phyloP scores from a whole-genome alignment of 305 asterid genomes.

The Fraxinus sp. region DNA sequence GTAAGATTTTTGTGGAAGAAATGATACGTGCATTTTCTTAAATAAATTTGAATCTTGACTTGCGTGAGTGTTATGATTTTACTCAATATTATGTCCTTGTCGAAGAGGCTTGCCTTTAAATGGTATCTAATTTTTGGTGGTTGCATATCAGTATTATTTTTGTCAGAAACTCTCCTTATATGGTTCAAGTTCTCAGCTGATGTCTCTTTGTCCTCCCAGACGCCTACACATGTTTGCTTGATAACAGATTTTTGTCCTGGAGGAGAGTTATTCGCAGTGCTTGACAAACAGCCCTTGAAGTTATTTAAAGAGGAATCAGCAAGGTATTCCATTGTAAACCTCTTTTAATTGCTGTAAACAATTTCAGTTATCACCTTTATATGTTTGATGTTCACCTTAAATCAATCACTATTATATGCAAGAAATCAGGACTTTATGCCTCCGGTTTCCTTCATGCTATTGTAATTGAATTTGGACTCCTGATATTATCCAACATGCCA shows the following conservation, averaged over 20 bases:
- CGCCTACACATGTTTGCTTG: conserved; percentile 94
- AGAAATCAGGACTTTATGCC: not conserved
- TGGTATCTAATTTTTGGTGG: not conserved
- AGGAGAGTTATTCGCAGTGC: conserved; percentile 92
- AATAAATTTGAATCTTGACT: not conserved
- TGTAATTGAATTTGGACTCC: not conserved
- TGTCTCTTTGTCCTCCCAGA: conserved; percentile 51
- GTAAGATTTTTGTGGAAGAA: not conserved
- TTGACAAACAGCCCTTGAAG: conserved; percentile 95
- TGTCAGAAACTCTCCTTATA: conserved; percentile 13
- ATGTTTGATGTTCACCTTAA: not conserved
- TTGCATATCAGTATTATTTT: conserved; percentile 12
- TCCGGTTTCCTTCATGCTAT: not conserved
- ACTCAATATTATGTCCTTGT: not conserved
- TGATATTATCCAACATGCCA: not conserved
- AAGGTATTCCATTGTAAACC: conserved; percentile 49
- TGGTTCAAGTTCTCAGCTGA: conserved; percentile 32
- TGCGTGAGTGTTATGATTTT: not conserved
- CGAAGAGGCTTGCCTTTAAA: not conserved
- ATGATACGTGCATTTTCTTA: not conserved
- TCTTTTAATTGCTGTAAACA: not conserved
- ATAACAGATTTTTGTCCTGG: conserved; percentile 95
- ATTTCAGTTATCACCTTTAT: not conserved
- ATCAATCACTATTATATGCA: not conserved
- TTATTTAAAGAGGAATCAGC: conserved; percentile 91